Evolutionary conservation across 1,284 basidiomycete species (phyloP), one percentile per base, ranked within the genome.

Genomic region (Sparassis latifolia): DNA sequence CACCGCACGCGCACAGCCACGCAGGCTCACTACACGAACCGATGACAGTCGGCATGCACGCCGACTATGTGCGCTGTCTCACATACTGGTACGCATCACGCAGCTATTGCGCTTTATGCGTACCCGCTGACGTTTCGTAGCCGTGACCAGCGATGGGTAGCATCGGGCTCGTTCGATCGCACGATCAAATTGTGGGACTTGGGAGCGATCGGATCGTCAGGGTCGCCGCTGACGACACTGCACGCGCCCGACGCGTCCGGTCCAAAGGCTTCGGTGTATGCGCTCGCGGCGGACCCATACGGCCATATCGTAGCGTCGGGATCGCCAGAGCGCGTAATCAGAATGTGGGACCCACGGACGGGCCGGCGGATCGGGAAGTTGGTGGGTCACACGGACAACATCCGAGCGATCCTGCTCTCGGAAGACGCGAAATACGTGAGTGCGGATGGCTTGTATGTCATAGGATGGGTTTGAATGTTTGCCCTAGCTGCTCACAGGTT

Each of bases 331-430:
- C 78, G 90, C 33, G 86, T 95, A 1, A 77, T 99, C 33, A 74
- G 92, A 20, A 74, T 97, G 52, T 99, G 92, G 92, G 97, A 99
- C 65, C 92, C 95, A 3, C 78, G 97, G 27, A 77, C 82, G 1
- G 87, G 82, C 5, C 86, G 82, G 65, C 78, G 84, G 50, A 84
- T 82, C 27, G 84, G 77, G 59, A 80, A 80, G 65, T 74, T 97
- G 3, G 89, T 96, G 3, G 97, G 96, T 0, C 97, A 99, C 67
- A 96, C 94, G 0, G 96, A 99, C 68, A 97, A 97, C 60, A 92
- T 99, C 47, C 80, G 96, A 3, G 82, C 91, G 1, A 86, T 98
- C 44, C 69, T 96, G 42, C 75, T 98, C 3, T 90, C 87, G 20
- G 89, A 95, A 35, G 95, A 98, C 68, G 86, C 89, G 29, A 80